phyloP scores from a whole-genome alignment of 306 rosid genomes.

The Quillaja saponaria region DNA sequence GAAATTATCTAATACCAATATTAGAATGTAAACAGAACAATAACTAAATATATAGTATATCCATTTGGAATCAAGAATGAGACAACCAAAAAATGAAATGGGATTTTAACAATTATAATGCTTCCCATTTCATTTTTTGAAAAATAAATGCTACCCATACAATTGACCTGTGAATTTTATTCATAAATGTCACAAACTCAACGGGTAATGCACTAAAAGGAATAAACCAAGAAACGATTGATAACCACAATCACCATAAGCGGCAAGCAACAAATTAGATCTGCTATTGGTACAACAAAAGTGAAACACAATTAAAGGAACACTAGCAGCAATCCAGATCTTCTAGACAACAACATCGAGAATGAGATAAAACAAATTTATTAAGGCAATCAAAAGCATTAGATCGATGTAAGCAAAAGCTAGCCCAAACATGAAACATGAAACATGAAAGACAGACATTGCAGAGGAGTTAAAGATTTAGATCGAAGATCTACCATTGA shows the following conservation, averaged over 20 bases:
- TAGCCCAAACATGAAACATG: neutral
- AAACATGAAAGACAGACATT: neutral
- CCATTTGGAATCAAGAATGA: no score
- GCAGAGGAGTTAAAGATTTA: slow-evolving; percentile 17
- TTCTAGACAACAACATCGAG: neutral
- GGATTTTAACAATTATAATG: no score
- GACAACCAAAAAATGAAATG: no score
- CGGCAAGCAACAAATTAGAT: slow-evolving; percentile 17
- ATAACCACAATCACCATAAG: neutral
- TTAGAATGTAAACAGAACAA: no score
- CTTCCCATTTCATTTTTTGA: neutral
- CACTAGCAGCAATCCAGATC: neutral
- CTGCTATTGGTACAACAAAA: neutral
- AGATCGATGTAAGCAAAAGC: neutral
- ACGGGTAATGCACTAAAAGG: no score
- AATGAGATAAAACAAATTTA: neutral
- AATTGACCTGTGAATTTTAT: neutral
- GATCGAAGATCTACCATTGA: slow-evolving; percentile 29
- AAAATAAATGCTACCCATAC: neutral
- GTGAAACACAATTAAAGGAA: neutral
- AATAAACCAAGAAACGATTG: neutral
- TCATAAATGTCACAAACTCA: neutral
- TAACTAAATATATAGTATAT: no score
- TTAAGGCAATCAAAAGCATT: neutral
- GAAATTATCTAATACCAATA: no score